phyloP scores from a whole-genome alignment of 2,329 filamentous ascomycete species.

The Alternaria burnsii region DNA sequence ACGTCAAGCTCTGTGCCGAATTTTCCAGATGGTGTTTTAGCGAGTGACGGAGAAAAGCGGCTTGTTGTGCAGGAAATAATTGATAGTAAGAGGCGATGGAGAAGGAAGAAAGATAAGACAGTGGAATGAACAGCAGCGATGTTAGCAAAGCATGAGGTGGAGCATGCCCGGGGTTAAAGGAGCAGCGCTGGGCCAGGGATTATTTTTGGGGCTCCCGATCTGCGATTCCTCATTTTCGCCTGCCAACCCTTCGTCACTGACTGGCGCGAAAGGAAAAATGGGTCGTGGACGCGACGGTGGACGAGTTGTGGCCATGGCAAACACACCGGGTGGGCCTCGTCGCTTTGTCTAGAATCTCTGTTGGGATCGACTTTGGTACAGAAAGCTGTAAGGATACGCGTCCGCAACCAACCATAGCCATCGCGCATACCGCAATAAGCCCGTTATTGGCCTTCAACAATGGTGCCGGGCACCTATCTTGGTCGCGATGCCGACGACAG shows the following conservation, averaged over 20 bases:
- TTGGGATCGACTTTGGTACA: constrained; percentile 23
- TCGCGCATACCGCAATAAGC: neutral
- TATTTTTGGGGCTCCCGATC: constrained; percentile 34
- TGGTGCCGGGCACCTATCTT: constrained; percentile 7
- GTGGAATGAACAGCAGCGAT: constrained; percentile 6
- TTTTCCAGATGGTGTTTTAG: constrained; percentile 5
- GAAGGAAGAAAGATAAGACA: neutral
- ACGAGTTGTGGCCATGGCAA: constrained; percentile 17
- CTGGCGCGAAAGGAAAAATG: constrained; percentile 27
- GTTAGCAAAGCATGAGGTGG: constrained; percentile 21
- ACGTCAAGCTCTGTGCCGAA: constrained; percentile 14
- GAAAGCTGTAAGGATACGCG: constrained; percentile 1
- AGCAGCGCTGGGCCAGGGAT: constrained; percentile 18
- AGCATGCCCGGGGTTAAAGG: constrained; percentile 24
- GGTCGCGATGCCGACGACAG: constrained; percentile 3
- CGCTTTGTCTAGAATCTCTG: constrained; percentile 18
- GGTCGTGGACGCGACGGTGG: constrained; percentile 20
- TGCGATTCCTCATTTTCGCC: constrained; percentile 23
- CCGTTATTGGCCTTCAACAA: neutral
- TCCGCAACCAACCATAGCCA: constrained; percentile 10
- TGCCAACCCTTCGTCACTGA: constrained; percentile 16
- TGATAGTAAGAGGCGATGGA: neutral
- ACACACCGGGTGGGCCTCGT: constrained; percentile 20
- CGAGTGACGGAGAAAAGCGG: constrained; percentile 3
- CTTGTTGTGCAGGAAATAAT: neutral